Conservation (phyloP, 1,139 yeast genomes). For the Sugiyamaella japonica region DNA sequence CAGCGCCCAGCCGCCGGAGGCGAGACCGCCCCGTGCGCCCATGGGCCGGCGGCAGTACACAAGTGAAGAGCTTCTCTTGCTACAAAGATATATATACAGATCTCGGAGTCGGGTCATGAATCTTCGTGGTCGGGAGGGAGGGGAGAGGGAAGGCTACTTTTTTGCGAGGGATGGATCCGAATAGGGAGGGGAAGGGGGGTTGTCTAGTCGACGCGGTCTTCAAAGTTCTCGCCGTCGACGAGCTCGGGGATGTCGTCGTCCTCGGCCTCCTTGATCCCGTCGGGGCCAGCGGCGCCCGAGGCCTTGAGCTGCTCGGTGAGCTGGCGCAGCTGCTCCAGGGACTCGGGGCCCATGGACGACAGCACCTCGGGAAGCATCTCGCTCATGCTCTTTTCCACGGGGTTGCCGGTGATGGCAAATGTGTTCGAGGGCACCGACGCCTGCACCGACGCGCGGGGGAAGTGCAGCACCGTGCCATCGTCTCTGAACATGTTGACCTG, state of each 20-base stretch:
- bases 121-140: not conserved
- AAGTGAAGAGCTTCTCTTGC: not conserved
- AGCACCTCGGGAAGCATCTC: slow-evolving; percentile 94
- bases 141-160: not conserved
- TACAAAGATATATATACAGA: slow-evolving; percentile 10
- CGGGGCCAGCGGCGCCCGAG: slow-evolving; percentile 48
- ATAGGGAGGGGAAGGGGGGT: not conserved
- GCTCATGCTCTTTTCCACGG: slow-evolving; percentile 89
- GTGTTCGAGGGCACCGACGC: slow-evolving; percentile 90
- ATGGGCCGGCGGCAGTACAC: not conserved
- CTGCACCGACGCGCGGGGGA: slow-evolving; percentile 93
- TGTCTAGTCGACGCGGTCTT: slow-evolving; percentile 51
- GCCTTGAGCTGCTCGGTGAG: slow-evolving; percentile 86
- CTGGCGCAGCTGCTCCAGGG: slow-evolving; percentile 84
- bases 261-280: slow-evolving; percentile 53
- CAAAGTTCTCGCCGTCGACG: slow-evolving; percentile 94
- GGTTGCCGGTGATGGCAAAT: slow-evolving; percentile 92
- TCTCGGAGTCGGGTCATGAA: not conserved
- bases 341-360: slow-evolving; percentile 96
- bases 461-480: slow-evolving; percentile 94
- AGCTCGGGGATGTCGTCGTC: slow-evolving; percentile 82
- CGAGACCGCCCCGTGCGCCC: not conserved
- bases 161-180: too few relatives aligned
- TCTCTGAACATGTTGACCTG: slow-evolving; percentile 98
- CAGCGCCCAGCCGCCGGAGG: slow-evolving; percentile 9